Evolutionary conservation across 2,329 filamentous ascomycete genomes (phyloP), one percentile per base, ranked within the genome.

Genomic region (Ophiostoma piceae): DNA sequence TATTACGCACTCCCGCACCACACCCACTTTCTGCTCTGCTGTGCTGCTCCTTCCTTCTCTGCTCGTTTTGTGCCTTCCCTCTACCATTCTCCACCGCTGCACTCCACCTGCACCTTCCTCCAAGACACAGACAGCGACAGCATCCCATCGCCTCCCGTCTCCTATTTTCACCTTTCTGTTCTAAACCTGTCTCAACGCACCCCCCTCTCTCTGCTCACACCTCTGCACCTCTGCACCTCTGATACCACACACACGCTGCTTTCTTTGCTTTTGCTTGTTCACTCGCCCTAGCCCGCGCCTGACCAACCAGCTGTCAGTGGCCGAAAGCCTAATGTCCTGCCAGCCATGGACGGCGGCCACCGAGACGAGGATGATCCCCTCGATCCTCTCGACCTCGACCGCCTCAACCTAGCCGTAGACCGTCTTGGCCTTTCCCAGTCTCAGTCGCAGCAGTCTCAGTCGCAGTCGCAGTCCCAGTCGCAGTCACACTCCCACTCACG

Each of bases 271-370:
- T 62, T 62, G 12, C 22, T 3, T 6, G 32, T 9, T 35, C 32
- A 32, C 60, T 62, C 29, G 0, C 22, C 32, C 32, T 35, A n/a
- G 5, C 12, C 35, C 19, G 62, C 29, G 39, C 66, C 41, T 51
- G 68, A 54, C 70, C 70, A 68, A 71, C 70, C 70, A 66, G 32
- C 62, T 32, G 67, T 37, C 70, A 66, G 19, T 66, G 72, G 69
- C 69, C 39, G 72, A 69, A 68, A 73, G 73, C 76, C 78, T 77
- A 79, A 80, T 79, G 78, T 78, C 72, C 74, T 73, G 74, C 72
- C 74, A 75, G 82, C 79, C 78, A 85, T 84, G 83, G 82, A 84
- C 79, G 77, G 77, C 76, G 79, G 77, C 77, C 79, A 78, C 77
- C 79, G 77, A 79, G 78, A 82, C 77, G 79, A 81, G 76, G 79